A percentile compares a stretch with the other conserved stretches of the same genome.
Evolutionary conservation across 2,329 filamentous ascomycete species (phyloP).

Genomic region (Sarocladiaceae sp.): DNA sequence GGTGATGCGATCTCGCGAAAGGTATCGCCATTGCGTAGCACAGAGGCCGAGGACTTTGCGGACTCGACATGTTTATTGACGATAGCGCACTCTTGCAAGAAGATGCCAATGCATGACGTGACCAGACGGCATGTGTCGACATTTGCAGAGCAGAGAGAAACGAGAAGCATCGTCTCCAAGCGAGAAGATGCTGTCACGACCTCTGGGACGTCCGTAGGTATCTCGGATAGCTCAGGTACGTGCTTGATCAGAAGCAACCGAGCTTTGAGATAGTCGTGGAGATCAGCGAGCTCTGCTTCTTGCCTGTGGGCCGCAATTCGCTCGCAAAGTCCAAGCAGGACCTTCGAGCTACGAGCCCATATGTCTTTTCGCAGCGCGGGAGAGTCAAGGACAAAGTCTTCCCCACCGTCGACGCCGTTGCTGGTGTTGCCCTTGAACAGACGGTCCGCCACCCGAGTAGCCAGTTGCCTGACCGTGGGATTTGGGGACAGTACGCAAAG

Average conservation of each 20-base stretch:
- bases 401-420: neutral
- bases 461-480: conserved; percentile 42
- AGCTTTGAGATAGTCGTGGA: conserved; percentile 54
- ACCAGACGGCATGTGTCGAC: conserved; percentile 63
- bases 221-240: conserved; percentile 47
- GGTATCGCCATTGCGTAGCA: conserved; percentile 57
- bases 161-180: conserved; percentile 58
- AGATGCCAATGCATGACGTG: conserved; percentile 56
- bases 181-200: conserved; percentile 48
- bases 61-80: conserved; percentile 48
- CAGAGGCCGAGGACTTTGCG: conserved; percentile 44
- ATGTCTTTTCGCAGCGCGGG: conserved; percentile 34
- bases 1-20: conserved; percentile 60
- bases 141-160: conserved; percentile 61
- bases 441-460: conserved; percentile 41
- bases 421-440: conserved; percentile 32
- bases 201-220: conserved; percentile 52
- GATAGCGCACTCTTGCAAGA: conserved; percentile 57
- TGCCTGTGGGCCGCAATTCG: conserved; percentile 38
- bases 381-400: conserved; percentile 17
- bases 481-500: conserved; percentile 51
- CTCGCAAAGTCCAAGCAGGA: conserved; percentile 45
- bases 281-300: conserved; percentile 38
- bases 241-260: conserved; percentile 48
- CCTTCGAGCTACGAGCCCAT: conserved; percentile 42